These are phyloP conservation scores for Vitellaria paradoxa DNA, from an alignment of 179 eudicot genomes.

Conservation along the genomic window DNA sequence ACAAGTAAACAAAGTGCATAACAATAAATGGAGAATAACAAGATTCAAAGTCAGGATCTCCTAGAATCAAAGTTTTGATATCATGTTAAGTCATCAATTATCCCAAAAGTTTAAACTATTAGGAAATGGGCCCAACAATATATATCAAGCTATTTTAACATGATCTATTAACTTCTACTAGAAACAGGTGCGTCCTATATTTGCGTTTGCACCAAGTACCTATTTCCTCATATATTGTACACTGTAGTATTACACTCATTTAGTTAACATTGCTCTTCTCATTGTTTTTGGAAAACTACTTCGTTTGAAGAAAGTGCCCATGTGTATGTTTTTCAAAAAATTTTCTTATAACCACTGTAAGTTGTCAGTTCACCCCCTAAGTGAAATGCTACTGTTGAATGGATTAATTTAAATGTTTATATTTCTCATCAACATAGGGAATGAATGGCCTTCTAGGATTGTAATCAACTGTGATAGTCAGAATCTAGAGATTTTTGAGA, in stretches of 20 bases:
- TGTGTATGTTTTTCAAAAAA: background rate
- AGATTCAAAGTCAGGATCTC: too few relatives aligned
- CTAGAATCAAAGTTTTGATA: too few relatives aligned
- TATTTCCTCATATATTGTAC: background rate
- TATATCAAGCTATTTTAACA: too few relatives aligned
- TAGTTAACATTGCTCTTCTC: background rate
- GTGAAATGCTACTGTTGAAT: background rate
- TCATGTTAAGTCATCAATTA: too few relatives aligned
- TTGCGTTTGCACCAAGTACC: background rate
- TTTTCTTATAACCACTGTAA: background rate
- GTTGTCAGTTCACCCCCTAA: background rate
- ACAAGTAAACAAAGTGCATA: too few relatives aligned
- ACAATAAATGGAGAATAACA: too few relatives aligned
- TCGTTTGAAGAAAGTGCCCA: background rate
- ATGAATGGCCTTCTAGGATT: background rate
- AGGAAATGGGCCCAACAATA: too few relatives aligned
- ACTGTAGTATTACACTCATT: background rate
- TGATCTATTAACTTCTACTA: too few relatives aligned
- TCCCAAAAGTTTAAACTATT: too few relatives aligned
- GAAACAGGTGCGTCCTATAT: background rate
- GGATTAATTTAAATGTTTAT: background rate
- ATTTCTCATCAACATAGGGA: background rate
- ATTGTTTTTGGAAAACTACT: background rate
- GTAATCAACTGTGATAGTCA: too few relatives aligned
- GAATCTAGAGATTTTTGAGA: background rate